These are phyloP conservation scores for Claviceps quebecensis DNA, from an alignment of 2,329 filamentous ascomycete genomes.

Conservation along the genomic window DNA sequence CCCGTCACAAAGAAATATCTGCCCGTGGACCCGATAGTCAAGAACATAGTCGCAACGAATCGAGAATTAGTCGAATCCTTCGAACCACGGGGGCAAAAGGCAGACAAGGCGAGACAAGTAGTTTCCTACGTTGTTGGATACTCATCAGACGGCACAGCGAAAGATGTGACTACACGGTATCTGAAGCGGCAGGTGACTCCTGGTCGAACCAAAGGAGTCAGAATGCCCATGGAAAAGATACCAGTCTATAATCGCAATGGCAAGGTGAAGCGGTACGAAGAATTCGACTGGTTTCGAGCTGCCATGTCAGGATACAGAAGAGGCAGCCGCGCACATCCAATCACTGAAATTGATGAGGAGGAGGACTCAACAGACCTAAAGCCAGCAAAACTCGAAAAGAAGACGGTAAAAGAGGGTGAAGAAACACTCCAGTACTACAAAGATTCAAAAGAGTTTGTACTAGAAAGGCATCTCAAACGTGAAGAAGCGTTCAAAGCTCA, in stretches of 20 bases:
- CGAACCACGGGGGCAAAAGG: conserved; percentile 69
- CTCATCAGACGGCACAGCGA: conserved; percentile 73
- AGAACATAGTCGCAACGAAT: conserved; percentile 54
- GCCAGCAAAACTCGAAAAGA: conserved; percentile 57
- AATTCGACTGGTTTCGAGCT: conserved; percentile 78
- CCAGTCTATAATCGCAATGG: conserved; percentile 65
- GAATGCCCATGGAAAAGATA: conserved; percentile 66
- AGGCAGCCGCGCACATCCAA: conserved; percentile 31
- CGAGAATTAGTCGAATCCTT: conserved; percentile 60
- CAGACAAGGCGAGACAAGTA: conserved; percentile 75
- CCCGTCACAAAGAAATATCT: conserved; percentile 67
- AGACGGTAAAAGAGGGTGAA: conserved; percentile 57
- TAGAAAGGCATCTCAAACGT: conserved; percentile 74
- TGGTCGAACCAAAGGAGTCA: conserved; percentile 75
- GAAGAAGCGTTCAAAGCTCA: conserved; percentile 72
- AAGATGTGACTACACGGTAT: conserved; percentile 89
- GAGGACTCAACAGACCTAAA: conserved; percentile 70
- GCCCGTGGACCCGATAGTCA: conserved; percentile 63
- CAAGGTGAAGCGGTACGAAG: conserved; percentile 61
- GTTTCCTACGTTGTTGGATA: conserved; percentile 81
- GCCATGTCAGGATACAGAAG: conserved; percentile 60
- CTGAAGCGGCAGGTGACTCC: conserved; percentile 69
- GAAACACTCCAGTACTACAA: conserved; percentile 85
- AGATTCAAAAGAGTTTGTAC: conserved; percentile 67
- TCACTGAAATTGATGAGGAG: conserved; percentile 60